Evolutionary conservation across 768 basidiomycete species (phyloP).

Genomic region (Tricholoma bakamatsutake): DNA sequence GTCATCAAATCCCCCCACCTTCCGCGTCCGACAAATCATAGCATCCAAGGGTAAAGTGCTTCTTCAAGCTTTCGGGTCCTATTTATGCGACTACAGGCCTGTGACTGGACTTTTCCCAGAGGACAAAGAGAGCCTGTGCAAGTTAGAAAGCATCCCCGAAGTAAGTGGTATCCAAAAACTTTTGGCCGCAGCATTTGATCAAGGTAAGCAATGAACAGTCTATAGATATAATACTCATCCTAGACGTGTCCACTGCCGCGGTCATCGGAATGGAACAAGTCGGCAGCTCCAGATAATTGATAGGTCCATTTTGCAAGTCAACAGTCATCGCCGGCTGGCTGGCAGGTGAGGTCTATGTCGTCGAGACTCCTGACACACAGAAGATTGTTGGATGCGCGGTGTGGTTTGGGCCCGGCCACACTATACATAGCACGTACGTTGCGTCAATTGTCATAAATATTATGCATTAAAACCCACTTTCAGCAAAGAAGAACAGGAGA

Average conservation of each 20-base stretch:
- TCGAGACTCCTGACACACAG: slow-evolving; percentile 5
- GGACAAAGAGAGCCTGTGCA: neutral
- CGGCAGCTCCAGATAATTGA: slow-evolving; percentile 4
- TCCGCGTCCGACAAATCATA: neutral
- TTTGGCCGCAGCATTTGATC: slow-evolving; percentile 1
- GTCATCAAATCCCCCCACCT: neutral
- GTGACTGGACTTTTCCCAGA: neutral
- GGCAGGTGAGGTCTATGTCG: slow-evolving; percentile 14
- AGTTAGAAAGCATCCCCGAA: slow-evolving; percentile 1
- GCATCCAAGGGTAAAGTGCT: neutral
- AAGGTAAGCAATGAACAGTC: slow-evolving; percentile 1
- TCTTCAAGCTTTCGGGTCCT: neutral
- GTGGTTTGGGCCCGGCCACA: slow-evolving; percentile 11
- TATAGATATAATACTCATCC: neutral
- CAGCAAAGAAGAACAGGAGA: slow-evolving; percentile 1
- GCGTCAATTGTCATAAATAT: neutral
- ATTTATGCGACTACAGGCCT: neutral
- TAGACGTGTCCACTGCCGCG: slow-evolving; percentile 5
- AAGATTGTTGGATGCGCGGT: slow-evolving; percentile 12
- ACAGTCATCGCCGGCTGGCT: slow-evolving; percentile 7
- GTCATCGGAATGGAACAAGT: slow-evolving; percentile 1
- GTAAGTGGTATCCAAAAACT: neutral
- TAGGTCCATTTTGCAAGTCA: slow-evolving; percentile 3
- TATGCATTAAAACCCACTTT: neutral
- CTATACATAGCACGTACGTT: slow-evolving; percentile 8